These are phyloP conservation scores for Cardamine resedifolia DNA, from an alignment of 345 rosid genomes.

Conservation along the genomic window DNA sequence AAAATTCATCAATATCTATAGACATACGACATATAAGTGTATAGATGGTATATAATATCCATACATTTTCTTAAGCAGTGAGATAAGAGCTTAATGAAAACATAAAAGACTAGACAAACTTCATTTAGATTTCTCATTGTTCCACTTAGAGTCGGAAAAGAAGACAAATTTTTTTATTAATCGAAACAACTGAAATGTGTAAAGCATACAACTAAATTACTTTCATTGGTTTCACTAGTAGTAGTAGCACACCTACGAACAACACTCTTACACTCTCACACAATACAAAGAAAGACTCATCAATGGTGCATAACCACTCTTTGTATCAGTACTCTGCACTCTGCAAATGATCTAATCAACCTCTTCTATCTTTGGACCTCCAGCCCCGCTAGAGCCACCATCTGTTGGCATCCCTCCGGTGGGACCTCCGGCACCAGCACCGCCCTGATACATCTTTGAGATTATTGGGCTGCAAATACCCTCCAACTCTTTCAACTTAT, in stretches of 20 bases:
- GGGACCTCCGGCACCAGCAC: constrained; percentile 27
- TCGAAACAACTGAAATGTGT: constrained; percentile 5
- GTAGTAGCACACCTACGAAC: background rate
- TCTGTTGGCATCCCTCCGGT: constrained; percentile 24
- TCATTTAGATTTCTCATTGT: background rate
- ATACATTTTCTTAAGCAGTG: background rate
- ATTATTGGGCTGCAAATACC: constrained; percentile 46
- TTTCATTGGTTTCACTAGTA: background rate
- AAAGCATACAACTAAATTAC: constrained; percentile 15
- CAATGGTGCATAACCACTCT: background rate
- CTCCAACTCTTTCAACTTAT: constrained; percentile 48
- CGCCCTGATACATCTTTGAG: constrained; percentile 46
- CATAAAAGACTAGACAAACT: background rate
- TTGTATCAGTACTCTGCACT: background rate
- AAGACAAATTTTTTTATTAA: background rate
- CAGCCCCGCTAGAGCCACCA: constrained; percentile 28
- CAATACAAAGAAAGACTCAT: background rate
- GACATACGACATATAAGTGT: background rate
- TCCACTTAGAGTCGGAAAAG: background rate
- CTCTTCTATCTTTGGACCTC: constrained; percentile 57
- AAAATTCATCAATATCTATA: background rate
- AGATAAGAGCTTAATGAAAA: background rate
- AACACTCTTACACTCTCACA: background rate
- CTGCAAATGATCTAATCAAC: constrained; percentile 36
- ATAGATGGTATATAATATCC: background rate